phyloP scores from a whole-genome alignment of 164 flowering plant genomes.

The Cinnamomum micranthum region DNA sequence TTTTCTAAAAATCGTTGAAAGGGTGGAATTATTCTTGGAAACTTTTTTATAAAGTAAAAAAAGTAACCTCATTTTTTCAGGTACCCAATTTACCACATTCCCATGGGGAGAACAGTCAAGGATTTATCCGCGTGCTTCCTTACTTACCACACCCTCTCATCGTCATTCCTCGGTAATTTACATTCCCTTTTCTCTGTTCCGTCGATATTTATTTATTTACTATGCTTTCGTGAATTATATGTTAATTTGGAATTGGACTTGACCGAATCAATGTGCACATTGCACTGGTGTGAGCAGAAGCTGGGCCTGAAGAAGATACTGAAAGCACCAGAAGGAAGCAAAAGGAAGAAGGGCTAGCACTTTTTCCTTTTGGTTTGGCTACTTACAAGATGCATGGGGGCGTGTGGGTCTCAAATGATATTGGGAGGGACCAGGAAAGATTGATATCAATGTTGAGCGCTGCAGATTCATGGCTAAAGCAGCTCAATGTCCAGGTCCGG shows the following conservation, averaged over 20 bases:
- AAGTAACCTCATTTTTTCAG: constrained; percentile 26
- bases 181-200: not conserved
- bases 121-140: constrained; percentile 92
- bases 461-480: constrained; percentile 98
- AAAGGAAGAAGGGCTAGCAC: constrained; percentile 55
- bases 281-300: not conserved
- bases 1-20: not conserved
- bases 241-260: not conserved
- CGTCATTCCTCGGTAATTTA: constrained; percentile 81
- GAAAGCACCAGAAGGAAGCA: constrained; percentile 30
- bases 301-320: constrained; percentile 33
- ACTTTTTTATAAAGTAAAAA: not conserved
- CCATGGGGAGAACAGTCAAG: constrained; percentile 85
- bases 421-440: constrained; percentile 67
- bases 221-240: not conserved
- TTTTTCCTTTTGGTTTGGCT: constrained; percentile 81
- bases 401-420: constrained; percentile 64
- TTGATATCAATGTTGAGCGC: constrained; percentile 64
- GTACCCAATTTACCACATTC: constrained; percentile 98
- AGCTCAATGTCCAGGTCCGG: constrained; percentile 76
- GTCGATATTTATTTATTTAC: not conserved
- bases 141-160: constrained; percentile 94
- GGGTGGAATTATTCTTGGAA: not conserved
- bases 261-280: not conserved
- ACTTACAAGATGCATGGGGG: constrained; percentile 92